These are phyloP conservation scores for Aspergillus terreus DNA, from an alignment of 2,329 filamentous ascomycete species.

Conservation along the genomic window DNA sequence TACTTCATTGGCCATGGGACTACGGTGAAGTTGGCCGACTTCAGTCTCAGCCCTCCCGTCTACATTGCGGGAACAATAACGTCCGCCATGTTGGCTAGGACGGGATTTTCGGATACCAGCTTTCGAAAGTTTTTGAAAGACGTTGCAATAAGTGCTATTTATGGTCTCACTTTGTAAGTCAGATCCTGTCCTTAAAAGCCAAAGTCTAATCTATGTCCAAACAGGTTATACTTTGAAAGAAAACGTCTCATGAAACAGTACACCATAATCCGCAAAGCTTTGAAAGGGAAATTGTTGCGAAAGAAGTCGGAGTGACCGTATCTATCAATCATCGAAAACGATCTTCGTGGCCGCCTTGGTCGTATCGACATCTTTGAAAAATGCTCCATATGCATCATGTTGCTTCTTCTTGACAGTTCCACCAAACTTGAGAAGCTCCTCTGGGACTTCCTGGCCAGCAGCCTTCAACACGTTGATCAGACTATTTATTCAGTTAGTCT, in stretches of 20 bases:
- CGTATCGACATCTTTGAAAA: conserved; percentile 85
- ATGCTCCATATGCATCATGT: conserved; percentile 90
- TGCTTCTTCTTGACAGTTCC: conserved; percentile 99
- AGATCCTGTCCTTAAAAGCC: conserved; percentile 1
- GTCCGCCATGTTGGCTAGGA: conserved; percentile 37
- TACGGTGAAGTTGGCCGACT: conserved; percentile 38
- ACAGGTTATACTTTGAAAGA: conserved; percentile 36
- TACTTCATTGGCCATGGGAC: conserved; percentile 56
- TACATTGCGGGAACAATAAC: conserved; percentile 45
- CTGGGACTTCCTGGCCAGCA: conserved; percentile 87
- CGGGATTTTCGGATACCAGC: conserved; percentile 10
- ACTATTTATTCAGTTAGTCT: conserved; percentile 39
- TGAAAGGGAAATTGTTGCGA: conserved; percentile 14
- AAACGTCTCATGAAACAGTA: conserved; percentile 26
- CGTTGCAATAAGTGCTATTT: conserved; percentile 49
- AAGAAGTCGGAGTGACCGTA: conserved; percentile 18
- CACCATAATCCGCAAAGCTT: conserved; percentile 16
- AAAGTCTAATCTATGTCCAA: conserved; percentile 18
- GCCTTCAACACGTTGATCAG: conserved; percentile 92
- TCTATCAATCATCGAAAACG: conserved; percentile 65
- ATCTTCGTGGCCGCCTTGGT: conserved; percentile 87
- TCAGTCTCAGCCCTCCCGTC: conserved; percentile 46
- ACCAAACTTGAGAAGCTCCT: conserved; percentile 89
- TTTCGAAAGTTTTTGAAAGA: conserved; percentile 42
- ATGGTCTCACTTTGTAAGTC: conserved; percentile 60